Percentiles rank a stretch among this genome's conserved stretches.
Evolutionary conservation across 73 alveolate species (phyloP).

Genomic region (Paramecium bursaria): DNA sequence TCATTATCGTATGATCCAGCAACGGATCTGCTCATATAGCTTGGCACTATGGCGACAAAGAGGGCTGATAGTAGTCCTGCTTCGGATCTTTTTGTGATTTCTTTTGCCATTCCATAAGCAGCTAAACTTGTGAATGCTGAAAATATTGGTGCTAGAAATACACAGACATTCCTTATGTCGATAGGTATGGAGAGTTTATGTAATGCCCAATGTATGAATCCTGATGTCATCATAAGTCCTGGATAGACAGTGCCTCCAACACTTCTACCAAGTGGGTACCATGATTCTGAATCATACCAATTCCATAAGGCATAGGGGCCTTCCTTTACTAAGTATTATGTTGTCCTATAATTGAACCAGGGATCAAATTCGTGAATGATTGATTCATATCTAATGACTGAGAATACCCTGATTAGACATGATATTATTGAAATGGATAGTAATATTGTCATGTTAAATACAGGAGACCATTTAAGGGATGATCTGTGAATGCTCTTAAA

Average conservation of each 20-base stretch:
- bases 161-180: constrained; percentile 98
- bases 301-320: constrained; percentile 98
- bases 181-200: constrained; percentile 93
- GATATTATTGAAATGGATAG: constrained; percentile 86
- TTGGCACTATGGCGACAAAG: constrained; percentile 96
- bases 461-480: constrained; percentile 84
- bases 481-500: background rate
- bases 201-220: constrained; percentile 89
- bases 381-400: constrained; percentile 97
- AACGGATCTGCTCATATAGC: constrained; percentile 97
- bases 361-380: constrained; percentile 99
- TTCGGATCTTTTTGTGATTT: constrained; percentile 97
- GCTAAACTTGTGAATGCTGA: constrained; percentile 96
- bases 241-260: constrained; percentile 99
- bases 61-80: constrained; percentile 98
- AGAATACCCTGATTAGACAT: constrained; percentile 93
- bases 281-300: constrained; percentile 99
- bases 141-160: constrained; percentile 98
- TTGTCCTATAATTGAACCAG: constrained; percentile 98
- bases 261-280: constrained; percentile 99
- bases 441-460: constrained; percentile 85
- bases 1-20: constrained; percentile 99
- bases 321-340: constrained; percentile 90
- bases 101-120: constrained; percentile 95
- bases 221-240: constrained; percentile 98